Evolutionary conservation across 83 land plant species (phyloP).

Genomic region (Picea engelmannii): DNA sequence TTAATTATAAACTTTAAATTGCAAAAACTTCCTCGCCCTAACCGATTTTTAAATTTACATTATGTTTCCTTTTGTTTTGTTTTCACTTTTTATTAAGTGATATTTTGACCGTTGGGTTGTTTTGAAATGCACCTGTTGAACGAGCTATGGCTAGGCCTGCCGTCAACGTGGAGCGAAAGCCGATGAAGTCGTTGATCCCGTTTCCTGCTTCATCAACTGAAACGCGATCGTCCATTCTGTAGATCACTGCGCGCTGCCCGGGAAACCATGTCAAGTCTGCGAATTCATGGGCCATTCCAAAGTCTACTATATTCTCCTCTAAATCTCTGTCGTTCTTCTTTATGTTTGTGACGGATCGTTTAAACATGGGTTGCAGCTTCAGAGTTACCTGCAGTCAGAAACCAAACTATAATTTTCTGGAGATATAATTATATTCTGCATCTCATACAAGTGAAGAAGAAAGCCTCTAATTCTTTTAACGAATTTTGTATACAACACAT

Average conservation of each 20-base stretch:
- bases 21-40: no score
- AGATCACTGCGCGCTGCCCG: constrained; percentile 20
- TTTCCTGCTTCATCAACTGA: no score
- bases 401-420: no score
- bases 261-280: not conserved
- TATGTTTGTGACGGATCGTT: constrained; percentile 39
- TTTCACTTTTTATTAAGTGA: no score
- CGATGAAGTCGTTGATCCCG: no score
- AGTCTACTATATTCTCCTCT: constrained; percentile 26
- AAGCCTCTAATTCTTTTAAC: no score
- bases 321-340: constrained; percentile 30
- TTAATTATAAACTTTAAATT: no score
- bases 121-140: constrained; percentile 23
- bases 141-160: constrained; percentile 20
- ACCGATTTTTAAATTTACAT: no score
- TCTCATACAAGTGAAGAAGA: no score
- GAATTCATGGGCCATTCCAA: constrained; percentile 14
- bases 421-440: no score
- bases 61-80: no score
- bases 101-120: not conserved
- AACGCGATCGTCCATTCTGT: constrained; percentile 11
- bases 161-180: not conserved
- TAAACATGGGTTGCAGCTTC: constrained; percentile 49
- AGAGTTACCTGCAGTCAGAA: constrained; percentile 35
- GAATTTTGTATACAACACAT: no score